These are phyloP conservation scores for Theileria sp. DNA, from an alignment of 169 alveolate species.

Conservation along the genomic window DNA sequence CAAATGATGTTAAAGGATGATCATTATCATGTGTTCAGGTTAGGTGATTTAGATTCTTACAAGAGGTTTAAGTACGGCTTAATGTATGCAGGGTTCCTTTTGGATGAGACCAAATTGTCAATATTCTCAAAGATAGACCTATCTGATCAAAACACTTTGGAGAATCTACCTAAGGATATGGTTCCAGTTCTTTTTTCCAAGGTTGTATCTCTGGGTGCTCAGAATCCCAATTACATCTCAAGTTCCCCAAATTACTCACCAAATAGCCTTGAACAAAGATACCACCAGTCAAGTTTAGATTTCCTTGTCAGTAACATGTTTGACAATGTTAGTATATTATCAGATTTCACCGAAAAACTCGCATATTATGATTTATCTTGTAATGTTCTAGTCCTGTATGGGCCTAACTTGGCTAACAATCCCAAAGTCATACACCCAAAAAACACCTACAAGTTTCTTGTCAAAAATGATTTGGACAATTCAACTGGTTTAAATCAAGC, in stretches of 20 bases:
- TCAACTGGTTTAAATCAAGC: slow-evolving; percentile 23
- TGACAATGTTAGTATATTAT: background rate
- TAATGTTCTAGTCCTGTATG: slow-evolving; percentile 29
- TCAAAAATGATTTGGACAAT: background rate
- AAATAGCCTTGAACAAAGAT: background rate
- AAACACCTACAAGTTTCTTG: background rate
- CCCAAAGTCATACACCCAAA: slow-evolving; percentile 31
- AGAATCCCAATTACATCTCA: background rate
- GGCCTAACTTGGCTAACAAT: slow-evolving; percentile 53
- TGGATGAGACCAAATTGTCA: slow-evolving; percentile 39
- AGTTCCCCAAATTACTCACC: background rate
- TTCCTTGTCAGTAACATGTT: background rate
- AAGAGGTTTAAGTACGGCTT: slow-evolving; percentile 71
- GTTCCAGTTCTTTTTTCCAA: slow-evolving; percentile 3
- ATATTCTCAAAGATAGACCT: slow-evolving; percentile 39
- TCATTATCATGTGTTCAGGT: slow-evolving; percentile 21
- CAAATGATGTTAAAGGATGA: slow-evolving; percentile 30
- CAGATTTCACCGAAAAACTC: background rate
- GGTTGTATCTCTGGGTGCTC: background rate
- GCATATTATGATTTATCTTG: slow-evolving; percentile 16
- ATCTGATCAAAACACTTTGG: background rate
- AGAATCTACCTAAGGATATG: slow-evolving; percentile 16
- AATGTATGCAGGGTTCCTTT: slow-evolving; percentile 73
- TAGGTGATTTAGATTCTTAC: slow-evolving; percentile 19
- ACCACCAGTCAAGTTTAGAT: background rate